Base-by-base conservation (phyloP, 164 flowering plant genomes). In the Vitis rotundifolia region DNA sequence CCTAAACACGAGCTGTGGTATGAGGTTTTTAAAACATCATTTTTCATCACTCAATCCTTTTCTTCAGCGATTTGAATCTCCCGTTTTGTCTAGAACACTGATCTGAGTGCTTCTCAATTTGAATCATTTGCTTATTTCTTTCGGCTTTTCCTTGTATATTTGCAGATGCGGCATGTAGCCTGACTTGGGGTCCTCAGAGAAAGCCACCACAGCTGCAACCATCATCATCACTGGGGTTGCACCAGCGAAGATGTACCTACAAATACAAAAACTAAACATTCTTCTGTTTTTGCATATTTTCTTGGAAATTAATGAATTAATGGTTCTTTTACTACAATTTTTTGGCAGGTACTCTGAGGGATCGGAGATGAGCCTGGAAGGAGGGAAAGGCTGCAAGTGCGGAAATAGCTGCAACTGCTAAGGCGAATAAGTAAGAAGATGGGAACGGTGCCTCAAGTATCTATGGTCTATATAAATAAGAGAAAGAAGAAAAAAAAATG, bases 111-210 rank as follows among this genome's bases (percentile, higher is more conserved):
- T 22, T 22, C 5, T 22, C 26, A n/a, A 8, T 0, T 13, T 49
- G 59, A 1, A 3, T 51, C 28, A 49, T 18, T 10, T 12, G 52
- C 1, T 9, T 52, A 19, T 18, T 49, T 60, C 6, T 37, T 1
- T 15, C 44, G 5, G 29, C 19, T 49, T 22, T 48, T 22, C 14
- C 14, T 26, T 44, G 47, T 49, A 3, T 37, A 31, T 48, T 4
- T 58, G 67, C 72, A 76, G 79, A 26, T 72, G 79, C 60, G 69
- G 73, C 44, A 37, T 54, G 71, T 67, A 73, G 64, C 75, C 77
- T 3, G 80, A 71, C 68, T 12, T 76, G 48, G 48, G 65, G 11
- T 70, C 12, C 77, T 49, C 71, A 2, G 72, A 71, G 69, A 64
- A 18, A 16, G 16, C 70, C 44, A 51, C 59, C 59, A 52, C 71